Percentiles rank a stretch among this genome's conserved stretches.
phyloP scores from a whole-genome alignment of 352 stramenopile species.

The Aphanomyces stellatus region DNA sequence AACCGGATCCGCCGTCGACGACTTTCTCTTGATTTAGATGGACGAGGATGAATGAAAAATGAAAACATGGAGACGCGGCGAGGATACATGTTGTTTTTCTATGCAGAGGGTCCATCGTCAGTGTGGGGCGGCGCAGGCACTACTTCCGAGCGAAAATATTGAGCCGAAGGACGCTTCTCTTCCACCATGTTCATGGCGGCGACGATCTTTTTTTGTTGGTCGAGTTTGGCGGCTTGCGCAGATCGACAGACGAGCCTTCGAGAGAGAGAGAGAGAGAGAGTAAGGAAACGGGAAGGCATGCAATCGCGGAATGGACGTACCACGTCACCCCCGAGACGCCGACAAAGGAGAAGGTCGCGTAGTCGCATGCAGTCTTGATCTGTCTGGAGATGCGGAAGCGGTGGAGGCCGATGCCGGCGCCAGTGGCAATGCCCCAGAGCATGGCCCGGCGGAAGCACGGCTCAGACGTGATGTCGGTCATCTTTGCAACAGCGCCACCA shows the following conservation, averaged over 20 bases:
- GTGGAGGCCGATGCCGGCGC: slow-evolving; percentile 47
- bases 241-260: slow-evolving; percentile 51
- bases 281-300: not conserved
- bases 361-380: slow-evolving; percentile 57
- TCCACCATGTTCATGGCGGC: slow-evolving; percentile 13
- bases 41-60: too few species aligned
- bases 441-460: slow-evolving; percentile 70
- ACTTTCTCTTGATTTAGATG: not conserved
- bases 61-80: too few species aligned
- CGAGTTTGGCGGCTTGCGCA: slow-evolving; percentile 27
- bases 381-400: slow-evolving; percentile 53
- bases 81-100: too few species aligned
- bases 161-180: slow-evolving; percentile 9
- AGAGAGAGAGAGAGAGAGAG: not conserved
- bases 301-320: too few species aligned
- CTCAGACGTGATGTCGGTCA: slow-evolving; percentile 18
- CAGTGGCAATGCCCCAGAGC: slow-evolving; percentile 68
- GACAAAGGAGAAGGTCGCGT: slow-evolving; percentile 52
- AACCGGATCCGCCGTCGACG: not conserved
- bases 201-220: slow-evolving; percentile 15
- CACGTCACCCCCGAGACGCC: slow-evolving; percentile 42
- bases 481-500: not conserved
- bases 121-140: not conserved
- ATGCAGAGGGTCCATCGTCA: not conserved
- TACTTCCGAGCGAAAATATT: slow-evolving; percentile 20